A percentile compares a stretch with the other conserved stretches of the same genome.
Conservation (phyloP, 805 yeast species). For the Pichia thaimueangensis region DNA sequence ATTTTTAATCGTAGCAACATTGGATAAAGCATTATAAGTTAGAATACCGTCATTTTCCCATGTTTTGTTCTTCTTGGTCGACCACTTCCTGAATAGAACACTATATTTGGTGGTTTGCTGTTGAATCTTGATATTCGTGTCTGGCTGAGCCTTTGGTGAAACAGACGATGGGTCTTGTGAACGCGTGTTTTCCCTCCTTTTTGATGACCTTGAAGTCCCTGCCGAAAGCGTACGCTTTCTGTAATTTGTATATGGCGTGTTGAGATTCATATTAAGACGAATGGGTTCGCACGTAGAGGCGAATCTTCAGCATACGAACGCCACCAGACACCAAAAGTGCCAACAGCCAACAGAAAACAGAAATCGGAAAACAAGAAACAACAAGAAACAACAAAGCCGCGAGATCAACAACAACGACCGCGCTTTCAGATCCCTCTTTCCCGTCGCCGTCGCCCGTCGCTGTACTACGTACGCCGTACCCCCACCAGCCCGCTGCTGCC, state of each 20-base stretch:
- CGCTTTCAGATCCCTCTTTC: too few species aligned
- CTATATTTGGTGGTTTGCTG: constrained; percentile 15
- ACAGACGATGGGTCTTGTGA: not conserved
- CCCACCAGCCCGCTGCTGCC: too few species aligned
- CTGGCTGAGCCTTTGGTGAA: constrained; percentile 5
- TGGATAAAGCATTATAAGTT: constrained; percentile 21
- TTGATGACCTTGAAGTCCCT: not conserved
- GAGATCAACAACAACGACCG: too few species aligned
- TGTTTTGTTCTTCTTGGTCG: constrained; percentile 75
- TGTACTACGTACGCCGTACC: too few species aligned
- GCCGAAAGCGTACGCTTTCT: constrained; percentile 1
- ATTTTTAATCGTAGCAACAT: constrained; percentile 21
- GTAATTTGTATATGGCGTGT: not conserved
- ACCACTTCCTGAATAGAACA: constrained; percentile 64
- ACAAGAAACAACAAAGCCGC: too few species aligned
- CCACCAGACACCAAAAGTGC: not conserved
- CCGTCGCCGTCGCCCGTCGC: too few species aligned
- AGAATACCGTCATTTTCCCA: constrained; percentile 93
- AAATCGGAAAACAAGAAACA: too few species aligned
- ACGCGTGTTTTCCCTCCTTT: not conserved
- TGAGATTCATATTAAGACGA: constrained; percentile 8
- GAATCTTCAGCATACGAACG: too few species aligned
- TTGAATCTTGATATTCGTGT: not conserved
- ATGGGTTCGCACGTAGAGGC: too few species aligned
- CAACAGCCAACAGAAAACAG: too few species aligned